phyloP scores from a whole-genome alignment of 2,329 filamentous ascomycete species.

The Paecilomyces niveus region DNA sequence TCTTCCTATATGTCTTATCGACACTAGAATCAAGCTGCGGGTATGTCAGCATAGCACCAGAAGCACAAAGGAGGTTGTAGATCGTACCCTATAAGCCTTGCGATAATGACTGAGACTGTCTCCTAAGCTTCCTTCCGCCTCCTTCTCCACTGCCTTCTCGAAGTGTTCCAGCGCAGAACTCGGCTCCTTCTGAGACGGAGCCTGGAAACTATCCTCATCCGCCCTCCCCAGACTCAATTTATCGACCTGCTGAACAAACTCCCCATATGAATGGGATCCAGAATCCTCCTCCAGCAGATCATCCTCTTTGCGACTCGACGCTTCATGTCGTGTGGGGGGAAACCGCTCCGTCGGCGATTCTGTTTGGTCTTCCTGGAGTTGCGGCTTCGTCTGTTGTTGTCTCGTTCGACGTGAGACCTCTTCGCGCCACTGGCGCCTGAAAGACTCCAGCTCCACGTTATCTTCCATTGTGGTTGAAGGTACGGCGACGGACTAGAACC shows the following conservation, averaged over 20 bases:
- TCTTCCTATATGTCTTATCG: conserved; percentile 80
- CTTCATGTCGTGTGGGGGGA: conserved; percentile 34
- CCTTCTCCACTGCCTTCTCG: conserved; percentile 83
- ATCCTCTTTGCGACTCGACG: conserved; percentile 30
- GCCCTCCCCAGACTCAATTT: conserved; percentile 24
- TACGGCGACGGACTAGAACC: neutral
- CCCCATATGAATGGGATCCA: conserved; percentile 14
- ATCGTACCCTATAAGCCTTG: conserved; percentile 71
- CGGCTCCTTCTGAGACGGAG: conserved; percentile 43
- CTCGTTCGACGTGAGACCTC: conserved; percentile 57
- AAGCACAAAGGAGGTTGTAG: neutral
- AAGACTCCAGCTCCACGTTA: conserved; percentile 72
- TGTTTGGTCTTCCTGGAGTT: conserved; percentile 9
- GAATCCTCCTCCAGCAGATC: conserved; percentile 19
- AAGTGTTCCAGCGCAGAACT: conserved; percentile 84
- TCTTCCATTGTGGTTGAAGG: conserved; percentile 29
- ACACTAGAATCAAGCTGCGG: conserved; percentile 72
- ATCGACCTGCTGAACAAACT: conserved; percentile 29
- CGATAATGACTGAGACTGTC: conserved; percentile 85
- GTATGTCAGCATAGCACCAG: conserved; percentile 12
- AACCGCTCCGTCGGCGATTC: conserved; percentile 17
- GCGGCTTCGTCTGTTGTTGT: conserved; percentile 6
- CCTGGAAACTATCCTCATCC: conserved; percentile 34
- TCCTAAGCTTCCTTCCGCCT: conserved; percentile 74
- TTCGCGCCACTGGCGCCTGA: conserved; percentile 77